Conservation (phyloP, 352 stramenopile species). For the Phytophthora constricta region DNA sequence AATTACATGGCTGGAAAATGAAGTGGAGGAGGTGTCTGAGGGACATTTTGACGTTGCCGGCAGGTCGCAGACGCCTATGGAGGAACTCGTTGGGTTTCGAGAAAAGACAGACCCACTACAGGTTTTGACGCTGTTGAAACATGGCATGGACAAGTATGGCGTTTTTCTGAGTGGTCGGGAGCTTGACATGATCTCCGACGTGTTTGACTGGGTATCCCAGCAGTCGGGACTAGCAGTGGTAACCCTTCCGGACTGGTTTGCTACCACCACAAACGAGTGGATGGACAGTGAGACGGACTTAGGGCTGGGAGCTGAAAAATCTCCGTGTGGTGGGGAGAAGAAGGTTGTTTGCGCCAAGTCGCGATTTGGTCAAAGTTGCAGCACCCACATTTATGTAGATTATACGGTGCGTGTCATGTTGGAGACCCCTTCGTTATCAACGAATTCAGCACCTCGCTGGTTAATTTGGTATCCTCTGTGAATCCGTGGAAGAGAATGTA, state of each 20-base stretch:
- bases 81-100: not conserved
- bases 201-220: constrained; percentile 3
- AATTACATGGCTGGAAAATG: not conserved
- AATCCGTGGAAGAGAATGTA: not conserved
- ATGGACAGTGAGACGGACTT: not conserved
- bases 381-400: constrained; percentile 18
- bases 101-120: constrained; percentile 4
- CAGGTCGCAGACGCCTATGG: not conserved
- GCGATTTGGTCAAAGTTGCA: not conserved
- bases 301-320: too few species aligned
- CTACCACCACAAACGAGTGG: not conserved
- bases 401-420: constrained; percentile 22
- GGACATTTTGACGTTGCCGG: too few species aligned
- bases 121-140: constrained; percentile 16
- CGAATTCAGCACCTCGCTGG: not conserved
- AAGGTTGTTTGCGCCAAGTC: not conserved
- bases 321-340: too few species aligned
- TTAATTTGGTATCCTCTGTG: too few species aligned
- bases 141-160: constrained; percentile 7
- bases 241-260: constrained; percentile 20
- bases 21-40: not conserved
- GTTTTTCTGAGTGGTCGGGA: constrained; percentile 1
- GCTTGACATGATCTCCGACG: constrained; percentile 3
- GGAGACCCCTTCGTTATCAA: constrained; percentile 3
- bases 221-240: constrained; percentile 3